Evolutionary conservation across 1,139 yeast genomes (phyloP), one percentile per base, ranked within the genome.

Genomic region (Magnusiomyces ingens): DNA sequence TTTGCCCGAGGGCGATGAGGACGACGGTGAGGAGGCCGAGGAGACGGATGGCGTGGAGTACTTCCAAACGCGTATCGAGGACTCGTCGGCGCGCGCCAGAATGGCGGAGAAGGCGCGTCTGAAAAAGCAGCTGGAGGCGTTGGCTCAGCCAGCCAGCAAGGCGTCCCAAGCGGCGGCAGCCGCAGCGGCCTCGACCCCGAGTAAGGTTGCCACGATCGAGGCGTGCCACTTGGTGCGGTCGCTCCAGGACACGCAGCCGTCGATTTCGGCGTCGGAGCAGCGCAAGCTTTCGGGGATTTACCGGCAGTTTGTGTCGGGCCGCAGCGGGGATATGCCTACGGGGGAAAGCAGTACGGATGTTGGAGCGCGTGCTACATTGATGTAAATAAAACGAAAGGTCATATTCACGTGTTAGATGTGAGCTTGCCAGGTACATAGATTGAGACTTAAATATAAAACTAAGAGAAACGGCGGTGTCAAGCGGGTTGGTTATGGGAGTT

Each of bases 261-360:
- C 96, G 45, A 89, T 93, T 48, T 89, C 97, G 0, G 70, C 73
- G 0, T 78, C 81, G 18, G 98, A 93, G 64, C 77, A 80, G 60
- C 61, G 62, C 12, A 87, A 89, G 64, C 77, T 91, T 51, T 71
- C 74, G 29, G 71, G 67, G 0, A 84, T 93, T 48, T 93, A 93
- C 67, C 68, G 75, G 40, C 82, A 85, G 65, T 93, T 93, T 66
- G 80, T 85, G 15, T 78, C 83, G 35, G 93, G 82, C 36, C 72
- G 98, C 48, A 91, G 86, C 57, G 97, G 96, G 0, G 84, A 85
- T 56, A 82, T 91, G 90, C 96, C 95, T 1, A 83, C 82, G 60
- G 97, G 97, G 0, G 77, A 82, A 38, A 82, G 93, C 2, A 83
- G 95, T 60, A 83, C 76, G 49, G 94, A 87, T 54, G 79, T 90